Conservation (phyloP, 352 stramenopile genomes). For the Plasmopara halstedii region DNA sequence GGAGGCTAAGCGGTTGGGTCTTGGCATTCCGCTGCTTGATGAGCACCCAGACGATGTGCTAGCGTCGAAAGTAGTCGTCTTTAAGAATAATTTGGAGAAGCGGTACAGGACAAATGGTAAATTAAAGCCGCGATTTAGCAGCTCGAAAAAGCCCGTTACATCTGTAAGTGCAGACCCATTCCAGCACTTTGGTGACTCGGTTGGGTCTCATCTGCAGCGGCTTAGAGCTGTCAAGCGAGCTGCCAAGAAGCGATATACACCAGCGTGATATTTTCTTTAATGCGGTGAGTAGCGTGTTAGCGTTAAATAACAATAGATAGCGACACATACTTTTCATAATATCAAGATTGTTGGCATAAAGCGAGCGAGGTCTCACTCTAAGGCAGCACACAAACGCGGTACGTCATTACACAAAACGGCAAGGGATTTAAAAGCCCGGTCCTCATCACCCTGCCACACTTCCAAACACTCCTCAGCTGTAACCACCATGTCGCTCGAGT, state of each 20-base stretch:
- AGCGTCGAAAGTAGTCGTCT: constrained; percentile 48
- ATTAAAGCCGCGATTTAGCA: neutral
- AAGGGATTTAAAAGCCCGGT: constrained; percentile 64
- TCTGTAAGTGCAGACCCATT: constrained; percentile 30
- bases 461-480: constrained; percentile 56
- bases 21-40: constrained; percentile 57
- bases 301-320: neutral
- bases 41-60: constrained; percentile 48
- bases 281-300: neutral
- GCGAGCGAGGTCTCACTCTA: constrained; percentile 12
- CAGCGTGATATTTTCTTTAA: neutral
- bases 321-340: too few relatives aligned
- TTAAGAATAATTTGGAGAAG: constrained; percentile 40
- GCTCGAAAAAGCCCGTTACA: constrained; percentile 3
- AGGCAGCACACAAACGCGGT: constrained; percentile 39
- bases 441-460: constrained; percentile 58
- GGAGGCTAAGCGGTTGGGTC: constrained; percentile 32
- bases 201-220: constrained; percentile 44
- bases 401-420: constrained; percentile 57
- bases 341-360: too few relatives aligned
- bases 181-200: constrained; percentile 52
- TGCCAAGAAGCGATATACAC: constrained; percentile 9
- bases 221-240: constrained; percentile 25
- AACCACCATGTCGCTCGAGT: constrained; percentile 52
- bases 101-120: neutral